Base-by-base conservation (phyloP, 257 asterid genomes). In the Anisodus tanguticus region DNA sequence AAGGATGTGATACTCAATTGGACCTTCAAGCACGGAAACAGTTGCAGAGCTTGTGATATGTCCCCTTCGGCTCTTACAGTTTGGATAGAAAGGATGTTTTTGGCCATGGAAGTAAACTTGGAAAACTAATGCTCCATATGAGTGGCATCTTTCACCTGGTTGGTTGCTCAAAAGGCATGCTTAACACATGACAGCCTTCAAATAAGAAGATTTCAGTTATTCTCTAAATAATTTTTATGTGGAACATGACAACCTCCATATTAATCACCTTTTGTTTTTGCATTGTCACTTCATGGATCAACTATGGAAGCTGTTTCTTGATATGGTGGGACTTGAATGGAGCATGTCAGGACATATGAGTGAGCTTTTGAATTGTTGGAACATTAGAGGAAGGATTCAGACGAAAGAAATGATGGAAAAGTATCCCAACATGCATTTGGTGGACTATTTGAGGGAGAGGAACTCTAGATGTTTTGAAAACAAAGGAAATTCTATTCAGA, bases 1-100 rank as follows among this genome's bases (percentile, higher is more conserved):
- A 67, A 35, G 74, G 49, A 67, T 67, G 74, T 67, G 43, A 35
- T 67, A 35, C 49, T 67, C 49, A 6, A 66, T 67, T 67, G 74
- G 74, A 35, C n/a, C 74, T 67, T 67, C 49, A 67, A 1, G 11
- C 3, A 5, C 11, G 22, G 49, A 35, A 67, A n/a, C 35, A 35
- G 49, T 35, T 35, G 72, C 74, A 67, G 74, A 67, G 74, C 49
- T 67, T 12, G 49, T 3, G 74, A 67, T 35, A 31, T 31, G 31
- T 8, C 74, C 1, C 49, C 49, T 35, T 35, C 19, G 49, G 49
- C 1, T 6, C 22, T 67, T 67, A 67, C 74, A 67, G 49, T 67
- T 35, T 64, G 71, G 71, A 64, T 17, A 64, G 17, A 5, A 64
- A 64, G 8, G 45, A 64, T 1, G 4, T 31, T 26, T 31, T 31